A percentile compares a stretch with the other conserved stretches of the same genome.
Evolutionary conservation across 2,329 filamentous ascomycete genomes (phyloP).

Genomic region (Clonostachys chloroleuca): DNA sequence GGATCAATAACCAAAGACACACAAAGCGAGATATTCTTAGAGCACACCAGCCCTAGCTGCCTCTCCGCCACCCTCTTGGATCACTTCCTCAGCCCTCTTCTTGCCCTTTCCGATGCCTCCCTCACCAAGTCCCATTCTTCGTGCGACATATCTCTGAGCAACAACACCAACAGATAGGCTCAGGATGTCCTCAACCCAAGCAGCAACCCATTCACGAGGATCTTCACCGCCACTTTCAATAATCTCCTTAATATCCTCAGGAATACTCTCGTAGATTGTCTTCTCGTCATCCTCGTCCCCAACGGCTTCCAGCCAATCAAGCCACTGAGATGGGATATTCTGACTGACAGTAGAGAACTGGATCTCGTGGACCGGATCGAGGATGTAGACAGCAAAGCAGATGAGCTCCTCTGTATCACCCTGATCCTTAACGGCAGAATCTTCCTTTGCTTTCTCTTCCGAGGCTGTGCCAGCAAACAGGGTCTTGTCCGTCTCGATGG

Average conservation of each 20-base stretch:
- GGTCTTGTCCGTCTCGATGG: constrained; percentile 55
- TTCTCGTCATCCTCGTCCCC: constrained; percentile 31
- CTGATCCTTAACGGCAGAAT: constrained; percentile 45
- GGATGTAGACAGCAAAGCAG: constrained; percentile 72
- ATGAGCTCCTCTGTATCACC: constrained; percentile 57
- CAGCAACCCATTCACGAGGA: constrained; percentile 92
- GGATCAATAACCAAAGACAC: neutral
- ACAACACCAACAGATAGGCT: constrained; percentile 76
- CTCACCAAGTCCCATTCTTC: constrained; percentile 93
- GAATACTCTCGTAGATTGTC: constrained; percentile 24
- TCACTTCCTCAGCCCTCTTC: constrained; percentile 50
- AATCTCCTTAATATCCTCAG: constrained; percentile 84
- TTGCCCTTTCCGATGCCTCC: constrained; percentile 60
- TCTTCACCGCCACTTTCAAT: constrained; percentile 74
- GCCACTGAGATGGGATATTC: constrained; percentile 78
- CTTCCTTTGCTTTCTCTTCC: constrained; percentile 49
- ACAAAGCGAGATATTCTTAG: neutral
- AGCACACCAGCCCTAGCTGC: constrained; percentile 42
- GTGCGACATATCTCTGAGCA: constrained; percentile 91
- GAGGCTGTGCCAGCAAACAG: constrained; percentile 61
- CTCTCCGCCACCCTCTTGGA: constrained; percentile 54
- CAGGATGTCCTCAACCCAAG: constrained; percentile 91
- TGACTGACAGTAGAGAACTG: constrained; percentile 82
- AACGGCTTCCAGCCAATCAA: constrained; percentile 85
- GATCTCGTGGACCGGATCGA: constrained; percentile 89